These are phyloP conservation scores for Xylaria sp. DNA, from an alignment of 2,329 filamentous ascomycete species.

Conservation along the genomic window DNA sequence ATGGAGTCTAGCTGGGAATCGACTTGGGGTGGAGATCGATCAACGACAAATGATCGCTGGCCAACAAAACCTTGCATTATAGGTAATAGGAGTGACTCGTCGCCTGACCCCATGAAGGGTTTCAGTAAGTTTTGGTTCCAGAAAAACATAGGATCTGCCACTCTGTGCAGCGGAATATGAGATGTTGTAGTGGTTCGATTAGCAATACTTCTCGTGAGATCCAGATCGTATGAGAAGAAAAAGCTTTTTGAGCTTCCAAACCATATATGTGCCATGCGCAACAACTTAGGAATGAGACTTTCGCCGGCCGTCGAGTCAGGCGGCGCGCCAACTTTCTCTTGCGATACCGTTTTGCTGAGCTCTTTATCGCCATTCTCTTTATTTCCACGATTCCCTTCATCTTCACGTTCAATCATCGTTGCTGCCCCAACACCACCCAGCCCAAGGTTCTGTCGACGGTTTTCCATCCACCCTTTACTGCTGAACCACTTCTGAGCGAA, in stretches of 20 bases:
- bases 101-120: constrained; percentile 79
- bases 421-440: constrained; percentile 61
- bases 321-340: constrained; percentile 46
- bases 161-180: constrained; percentile 73
- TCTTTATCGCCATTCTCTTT: constrained; percentile 45
- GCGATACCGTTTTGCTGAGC: constrained; percentile 45
- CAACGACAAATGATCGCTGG: constrained; percentile 82
- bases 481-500: constrained; percentile 96
- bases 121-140: constrained; percentile 85
- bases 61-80: constrained; percentile 95
- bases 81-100: constrained; percentile 78
- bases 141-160: constrained; percentile 84
- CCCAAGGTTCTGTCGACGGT: constrained; percentile 76
- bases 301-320: constrained; percentile 54
- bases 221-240: constrained; percentile 94
- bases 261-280: constrained; percentile 85
- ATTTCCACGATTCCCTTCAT: constrained; percentile 24
- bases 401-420: constrained; percentile 55
- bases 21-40: constrained; percentile 67
- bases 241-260: constrained; percentile 87
- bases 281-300: constrained; percentile 80
- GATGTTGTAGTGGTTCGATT: constrained; percentile 56
- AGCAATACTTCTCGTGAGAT: constrained; percentile 78
- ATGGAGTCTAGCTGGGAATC: constrained; percentile 55
- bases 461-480: constrained; percentile 80